Conservation (phyloP, 371 early-diverging fungal genomes). For the Dinochytrium kinnereticum region DNA sequence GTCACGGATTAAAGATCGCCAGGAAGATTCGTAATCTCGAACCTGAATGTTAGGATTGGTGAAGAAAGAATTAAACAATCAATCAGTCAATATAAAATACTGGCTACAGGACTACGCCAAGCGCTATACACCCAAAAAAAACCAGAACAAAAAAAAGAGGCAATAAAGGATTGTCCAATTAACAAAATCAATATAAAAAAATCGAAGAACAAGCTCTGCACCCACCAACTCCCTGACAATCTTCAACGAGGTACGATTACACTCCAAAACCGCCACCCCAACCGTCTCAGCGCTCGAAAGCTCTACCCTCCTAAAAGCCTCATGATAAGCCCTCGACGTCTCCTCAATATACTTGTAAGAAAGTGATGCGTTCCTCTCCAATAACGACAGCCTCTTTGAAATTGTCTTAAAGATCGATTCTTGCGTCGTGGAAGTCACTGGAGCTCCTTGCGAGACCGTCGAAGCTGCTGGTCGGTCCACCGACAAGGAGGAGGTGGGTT, state of each 20-base stretch:
- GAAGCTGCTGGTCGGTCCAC: background rate
- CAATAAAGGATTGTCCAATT: too few species aligned
- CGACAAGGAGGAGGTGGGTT: background rate
- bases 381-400: slow-evolving; percentile 75
- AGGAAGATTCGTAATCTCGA: slow-evolving; percentile 36
- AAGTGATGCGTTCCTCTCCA: slow-evolving; percentile 81
- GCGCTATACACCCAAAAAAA: too few species aligned
- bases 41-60: slow-evolving; percentile 22
- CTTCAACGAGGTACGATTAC: slow-evolving; percentile 66
- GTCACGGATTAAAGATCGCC: slow-evolving; percentile 32
- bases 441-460: background rate
- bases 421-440: slow-evolving; percentile 42
- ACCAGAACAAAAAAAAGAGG: too few species aligned
- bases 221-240: slow-evolving; percentile 39
- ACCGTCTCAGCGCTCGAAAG: slow-evolving; percentile 64
- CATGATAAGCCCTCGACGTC: slow-evolving; percentile 78
- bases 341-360: slow-evolving; percentile 84
- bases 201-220: background rate
- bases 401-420: slow-evolving; percentile 92
- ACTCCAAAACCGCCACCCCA: slow-evolving; percentile 61
- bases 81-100: too few species aligned
- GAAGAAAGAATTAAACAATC: background rate
- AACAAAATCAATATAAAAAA: background rate
- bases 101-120: too few species aligned
- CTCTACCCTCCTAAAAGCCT: slow-evolving; percentile 71